Base-by-base conservation (phyloP, 768 basidiomycete species). In the Tephrocybe sp. region DNA sequence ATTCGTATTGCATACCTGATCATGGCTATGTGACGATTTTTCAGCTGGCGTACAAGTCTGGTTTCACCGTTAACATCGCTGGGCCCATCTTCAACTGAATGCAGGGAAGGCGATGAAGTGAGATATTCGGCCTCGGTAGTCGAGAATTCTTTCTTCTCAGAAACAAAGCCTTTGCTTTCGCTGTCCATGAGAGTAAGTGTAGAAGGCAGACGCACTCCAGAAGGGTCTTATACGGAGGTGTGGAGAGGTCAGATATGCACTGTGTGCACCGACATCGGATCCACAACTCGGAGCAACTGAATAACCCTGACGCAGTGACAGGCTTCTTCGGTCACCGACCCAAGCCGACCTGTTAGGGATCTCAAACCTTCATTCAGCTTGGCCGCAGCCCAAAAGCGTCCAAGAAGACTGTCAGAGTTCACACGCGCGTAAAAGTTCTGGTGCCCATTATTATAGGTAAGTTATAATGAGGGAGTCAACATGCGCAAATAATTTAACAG, bases 21-120 rank as follows among this genome's bases (percentile, higher is more conserved):
- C 86, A 90, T 88, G 40, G 87, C 84, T 52, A 90, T 77, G 63
- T 90, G 89, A 14, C 89, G 74, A 60, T 87, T 88, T 65, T 86
- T 87, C 56, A 87, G 69, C 66, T 87, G 83, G 44, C 84, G 73
- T 6, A 74, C 67, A 22, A 85, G 78, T 34, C 62, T 63, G 48
- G 49, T 46, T 34, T 62, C 54, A 4, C 49, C 51, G 23, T 42
- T 38, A 26, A 20, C 19, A 43, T 54, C 45, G n/a, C 42, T 20
- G 23, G 39, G 31, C 13, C 42, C 31, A n/a, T 34, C 32, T 16
- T 53, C 53, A 8, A 40, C 4, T 26, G 26, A 26, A 26, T 26
- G 26, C 26, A 39, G 23, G 26, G 16, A 2, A 30, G 31, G 11
- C 16, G 43, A 16, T 17, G 16, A 10, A 16, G 42, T 30, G 13